A percentile compares a stretch with the other conserved stretches of the same genome.
Conservation (phyloP, 2,329 filamentous ascomycete genomes). For the Fusarium hostae region DNA sequence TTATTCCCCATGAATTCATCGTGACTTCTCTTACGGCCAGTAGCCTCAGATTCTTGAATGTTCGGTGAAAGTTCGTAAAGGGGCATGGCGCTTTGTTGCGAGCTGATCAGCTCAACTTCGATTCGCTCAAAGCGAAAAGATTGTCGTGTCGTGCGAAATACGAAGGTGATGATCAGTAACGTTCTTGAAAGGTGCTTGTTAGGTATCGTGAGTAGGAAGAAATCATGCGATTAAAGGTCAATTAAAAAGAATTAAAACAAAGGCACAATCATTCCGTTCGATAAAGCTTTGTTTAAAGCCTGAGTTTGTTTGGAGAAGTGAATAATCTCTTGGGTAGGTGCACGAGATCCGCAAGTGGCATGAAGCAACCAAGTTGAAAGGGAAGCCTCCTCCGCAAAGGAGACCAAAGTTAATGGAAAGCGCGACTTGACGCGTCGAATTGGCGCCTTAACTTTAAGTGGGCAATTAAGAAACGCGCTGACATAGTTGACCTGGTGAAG, state of each 20-base stretch:
- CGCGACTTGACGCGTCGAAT: slow-evolving; percentile 49
- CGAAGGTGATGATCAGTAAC: not conserved
- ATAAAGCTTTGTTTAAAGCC: not conserved
- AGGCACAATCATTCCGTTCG: slow-evolving; percentile 5
- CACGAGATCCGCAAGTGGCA: slow-evolving; percentile 28
- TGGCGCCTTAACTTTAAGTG: slow-evolving; percentile 42
- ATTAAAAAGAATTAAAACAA: slow-evolving; percentile 1
- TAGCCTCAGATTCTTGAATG: slow-evolving; percentile 57
- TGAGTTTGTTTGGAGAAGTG: not conserved
- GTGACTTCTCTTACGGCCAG: slow-evolving; percentile 59
- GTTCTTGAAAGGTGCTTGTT: slow-evolving; percentile 8
- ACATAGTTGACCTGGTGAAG: no score
- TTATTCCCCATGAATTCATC: slow-evolving; percentile 56
- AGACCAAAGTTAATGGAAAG: slow-evolving; percentile 27
- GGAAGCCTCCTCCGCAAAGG: slow-evolving; percentile 29
- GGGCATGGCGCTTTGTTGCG: slow-evolving; percentile 53
- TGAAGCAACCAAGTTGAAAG: slow-evolving; percentile 28
- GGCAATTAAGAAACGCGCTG: slow-evolving; percentile 34
- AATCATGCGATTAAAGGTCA: slow-evolving; percentile 23
- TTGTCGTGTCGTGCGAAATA: not conserved
- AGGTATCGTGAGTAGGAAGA: slow-evolving; percentile 8
- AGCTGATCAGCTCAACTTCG: slow-evolving; percentile 7
- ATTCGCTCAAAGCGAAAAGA: not conserved
- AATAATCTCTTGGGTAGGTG: slow-evolving; percentile 14
- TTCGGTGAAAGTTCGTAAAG: slow-evolving; percentile 61